Evolutionary conservation across 164 flowering plant species (phyloP).

Genomic region (Hamamelis virginiana): DNA sequence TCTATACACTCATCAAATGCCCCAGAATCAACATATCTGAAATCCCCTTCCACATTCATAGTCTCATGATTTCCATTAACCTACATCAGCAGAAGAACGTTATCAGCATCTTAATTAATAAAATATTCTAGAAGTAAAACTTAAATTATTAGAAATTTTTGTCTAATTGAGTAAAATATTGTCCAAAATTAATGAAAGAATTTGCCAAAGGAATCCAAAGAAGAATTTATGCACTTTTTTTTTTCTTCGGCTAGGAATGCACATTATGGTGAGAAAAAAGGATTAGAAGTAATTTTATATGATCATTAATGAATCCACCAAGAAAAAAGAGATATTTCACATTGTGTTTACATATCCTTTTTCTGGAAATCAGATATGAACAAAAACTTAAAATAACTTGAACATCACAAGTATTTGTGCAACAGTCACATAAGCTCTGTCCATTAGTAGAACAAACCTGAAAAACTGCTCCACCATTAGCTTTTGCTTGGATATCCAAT

Average conservation of each 20-base stretch:
- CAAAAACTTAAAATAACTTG: background rate
- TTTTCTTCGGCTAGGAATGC: too few relatives aligned
- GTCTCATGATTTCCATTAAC: slow-evolving; percentile 98
- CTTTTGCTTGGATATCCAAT: slow-evolving; percentile 69
- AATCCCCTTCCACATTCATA: slow-evolving; percentile 97
- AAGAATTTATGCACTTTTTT: too few relatives aligned
- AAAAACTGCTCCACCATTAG: slow-evolving; percentile 90
- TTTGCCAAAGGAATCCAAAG: background rate
- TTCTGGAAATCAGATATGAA: background rate
- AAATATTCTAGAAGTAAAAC: background rate
- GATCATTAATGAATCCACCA: background rate
- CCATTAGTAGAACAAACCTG: slow-evolving; percentile 53
- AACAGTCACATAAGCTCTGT: background rate
- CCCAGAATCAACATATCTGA: slow-evolving; percentile 78
- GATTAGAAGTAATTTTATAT: background rate
- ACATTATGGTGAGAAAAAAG: background rate
- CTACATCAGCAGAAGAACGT: slow-evolving; percentile 27
- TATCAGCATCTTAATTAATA: background rate
- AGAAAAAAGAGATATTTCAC: background rate
- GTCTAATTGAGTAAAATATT: background rate
- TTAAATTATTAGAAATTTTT: background rate
- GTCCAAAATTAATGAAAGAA: background rate
- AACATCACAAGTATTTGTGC: background rate
- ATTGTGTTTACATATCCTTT: background rate
- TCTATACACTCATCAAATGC: slow-evolving; percentile 76